Conservation (phyloP, 176 grass and related monocot genomes). For the Paspalum notatum region DNA sequence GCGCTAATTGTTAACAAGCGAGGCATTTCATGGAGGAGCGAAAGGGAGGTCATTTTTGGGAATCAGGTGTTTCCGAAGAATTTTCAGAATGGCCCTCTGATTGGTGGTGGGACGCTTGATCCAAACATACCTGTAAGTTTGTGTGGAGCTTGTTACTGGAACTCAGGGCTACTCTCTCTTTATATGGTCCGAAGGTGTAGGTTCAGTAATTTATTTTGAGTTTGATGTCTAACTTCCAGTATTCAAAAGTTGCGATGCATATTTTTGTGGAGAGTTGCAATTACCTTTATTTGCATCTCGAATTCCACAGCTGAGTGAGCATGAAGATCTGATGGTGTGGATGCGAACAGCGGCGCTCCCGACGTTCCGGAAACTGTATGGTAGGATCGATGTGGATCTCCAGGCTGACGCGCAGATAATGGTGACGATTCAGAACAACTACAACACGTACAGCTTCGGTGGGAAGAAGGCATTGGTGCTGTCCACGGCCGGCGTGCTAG, state of each 20-base stretch:
- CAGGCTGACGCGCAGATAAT: conserved; percentile 43
- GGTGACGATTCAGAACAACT: conserved; percentile 60
- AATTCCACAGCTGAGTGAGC: conserved; percentile 56
- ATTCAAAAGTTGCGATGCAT: neutral
- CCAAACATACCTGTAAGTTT: conserved; percentile 53
- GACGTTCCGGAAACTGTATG: conserved; percentile 76
- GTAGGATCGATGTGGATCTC: conserved; percentile 62
- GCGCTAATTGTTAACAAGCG: conserved; percentile 54
- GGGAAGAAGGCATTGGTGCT: conserved; percentile 69
- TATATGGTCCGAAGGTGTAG: neutral
- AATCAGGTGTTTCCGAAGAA: conserved; percentile 65
- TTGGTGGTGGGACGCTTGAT: conserved; percentile 60
- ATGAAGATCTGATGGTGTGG: conserved; percentile 80
- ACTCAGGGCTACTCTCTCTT: neutral
- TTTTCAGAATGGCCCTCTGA: conserved; percentile 58
- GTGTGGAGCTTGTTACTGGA: neutral
- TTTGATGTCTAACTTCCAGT: neutral
- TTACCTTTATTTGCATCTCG: neutral
- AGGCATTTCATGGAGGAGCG: conserved; percentile 69
- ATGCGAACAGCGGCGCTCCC: conserved; percentile 73
- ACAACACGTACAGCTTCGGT: conserved; percentile 76
- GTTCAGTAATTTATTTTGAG: neutral
- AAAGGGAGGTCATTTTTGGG: conserved; percentile 57
- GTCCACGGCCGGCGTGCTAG: conserved; percentile 61
- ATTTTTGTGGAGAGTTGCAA: neutral